Base-by-base conservation (phyloP, 2,329 filamentous ascomycete species). In the Cladophialophora immunda region DNA sequence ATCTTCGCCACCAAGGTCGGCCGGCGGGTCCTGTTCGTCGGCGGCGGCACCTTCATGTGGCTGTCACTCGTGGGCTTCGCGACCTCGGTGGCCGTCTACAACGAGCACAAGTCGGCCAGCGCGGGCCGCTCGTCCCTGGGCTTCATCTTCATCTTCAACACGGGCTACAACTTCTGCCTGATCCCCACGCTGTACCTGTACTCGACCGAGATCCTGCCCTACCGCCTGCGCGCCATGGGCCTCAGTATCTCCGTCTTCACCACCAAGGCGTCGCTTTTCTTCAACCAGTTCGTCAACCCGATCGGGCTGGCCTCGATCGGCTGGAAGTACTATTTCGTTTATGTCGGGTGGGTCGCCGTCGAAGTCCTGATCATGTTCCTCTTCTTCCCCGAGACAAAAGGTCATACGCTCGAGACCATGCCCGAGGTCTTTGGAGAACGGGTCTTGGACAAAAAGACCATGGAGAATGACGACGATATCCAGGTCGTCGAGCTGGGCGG, bases 251-350 rank as follows among this genome's bases (percentile, higher is more conserved):
- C 0, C 73, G 72, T 74, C 70, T 70, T 75, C 38, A 75, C 71
- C 38, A 73, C 76, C 59, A 73, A 77, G 55, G 64, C 74, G 8
- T 66, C 68, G 7, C 53, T 67, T n/a, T 77, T 76, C 68, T 76
- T 78, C 72, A 78, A 78, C 62, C 63, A 62, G 3, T 75, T 74
- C 60, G 73, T 79, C 7, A 79, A 77, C 0, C 78, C 78, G 0
- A 72, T 79, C 3, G 77, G 75, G 2, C 78, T 79, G 58, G 68
- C 70, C 72, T 75, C 63, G 2, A 86, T 88, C 64, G 81, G 81
- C 13, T 87, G 81, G 50, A 69, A 69, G 17, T 78, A 78, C 29
- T 82, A 81, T 58, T 78, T 82, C 60, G 76, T 82, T 58, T 82
- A 81, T 60, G 80, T 78, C 1, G 75, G 76, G 54, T 72, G 81